Evolutionary conservation across 257 asterid genomes (phyloP).

Genomic region (Verbena officinalis): DNA sequence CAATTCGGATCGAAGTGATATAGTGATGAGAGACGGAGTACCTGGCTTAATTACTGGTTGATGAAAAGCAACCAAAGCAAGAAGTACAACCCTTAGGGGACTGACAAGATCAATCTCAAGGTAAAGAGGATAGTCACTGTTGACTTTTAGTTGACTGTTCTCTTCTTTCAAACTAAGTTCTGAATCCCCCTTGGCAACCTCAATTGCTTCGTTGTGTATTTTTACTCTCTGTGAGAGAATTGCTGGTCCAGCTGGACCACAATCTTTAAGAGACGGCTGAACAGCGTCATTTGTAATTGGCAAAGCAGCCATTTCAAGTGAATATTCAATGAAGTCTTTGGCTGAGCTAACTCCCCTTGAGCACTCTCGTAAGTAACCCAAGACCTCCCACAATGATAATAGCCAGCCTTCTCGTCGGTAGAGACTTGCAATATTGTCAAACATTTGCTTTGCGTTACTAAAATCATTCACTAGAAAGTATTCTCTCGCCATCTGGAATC

Average conservation of each 20-base stretch:
- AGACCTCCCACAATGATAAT: constrained; percentile 80
- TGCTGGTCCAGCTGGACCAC: constrained; percentile 86
- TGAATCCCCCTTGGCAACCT: constrained; percentile 70
- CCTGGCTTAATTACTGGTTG: constrained; percentile 93
- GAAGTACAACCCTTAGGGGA: constrained; percentile 84
- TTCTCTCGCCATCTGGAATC: constrained; percentile 84
- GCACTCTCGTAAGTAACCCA: constrained; percentile 94
- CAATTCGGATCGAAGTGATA: constrained; percentile 83
- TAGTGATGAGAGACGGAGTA: constrained; percentile 63
- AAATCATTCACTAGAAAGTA: constrained; percentile 60
- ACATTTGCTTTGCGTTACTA: constrained; percentile 67
- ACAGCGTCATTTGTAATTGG: constrained; percentile 56
- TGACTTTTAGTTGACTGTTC: constrained; percentile 53
- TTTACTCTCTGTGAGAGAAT: constrained; percentile 67
- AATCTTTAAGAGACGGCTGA: constrained; percentile 51
- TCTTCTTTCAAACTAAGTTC: constrained; percentile 45
- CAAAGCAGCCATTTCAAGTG: constrained; percentile 97
- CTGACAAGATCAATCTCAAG: constrained; percentile 96
- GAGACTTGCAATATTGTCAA: constrained; percentile 75
- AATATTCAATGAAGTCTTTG: constrained; percentile 89
- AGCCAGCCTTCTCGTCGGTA: constrained; percentile 97
- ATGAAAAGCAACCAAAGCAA: constrained; percentile 96
- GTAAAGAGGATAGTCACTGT: constrained; percentile 75
- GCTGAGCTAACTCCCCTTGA: constrained; percentile 65
- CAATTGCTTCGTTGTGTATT: constrained; percentile 87